Evolutionary conservation across 495 filamentous ascomycete genomes (phyloP), one percentile per base, ranked within the genome.

Genomic region (Poronia punctata): DNA sequence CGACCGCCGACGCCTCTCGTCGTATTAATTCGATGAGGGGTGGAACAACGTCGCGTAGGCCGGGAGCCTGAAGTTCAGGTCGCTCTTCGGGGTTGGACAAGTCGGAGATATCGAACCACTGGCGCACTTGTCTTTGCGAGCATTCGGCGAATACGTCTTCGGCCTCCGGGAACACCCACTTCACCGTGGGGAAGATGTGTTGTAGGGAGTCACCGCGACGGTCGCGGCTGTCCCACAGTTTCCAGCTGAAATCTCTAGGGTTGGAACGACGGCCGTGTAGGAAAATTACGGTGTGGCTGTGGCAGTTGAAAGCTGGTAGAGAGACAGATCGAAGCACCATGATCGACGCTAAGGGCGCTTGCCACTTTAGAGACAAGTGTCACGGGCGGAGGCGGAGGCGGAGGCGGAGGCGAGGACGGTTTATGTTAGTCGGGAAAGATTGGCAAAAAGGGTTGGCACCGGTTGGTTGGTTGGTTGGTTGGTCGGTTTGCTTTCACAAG

Each of bases 71-170:
- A 2, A 70, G n/a, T 0, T 74, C 56, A 14, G 53, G 49, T 22
- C 51, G 51, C 16, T 51, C 44, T 1, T 12, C 10, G 1, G 39
- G 45, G 5, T 43, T 7, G 16, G 36, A 34, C 0, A 68, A 40
- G 0, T 60, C 60, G 41, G 53, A 67, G 28, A 65, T 62, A 42
- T 77, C 72, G 45, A 69, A 75, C 73, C 73, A 77, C 54, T 77
- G 66, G 33, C 60, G 55, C 26, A 69, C 65, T 7, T 52, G 33
- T 0, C 41, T 47, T n/a, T 67, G 60, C 26, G 57, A 59, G 3
- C 53, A 43, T 1, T 48, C 54, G 1, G 68, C 54, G 6, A 57
- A 56, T 1, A 65, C 58, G 20, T 62, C 57, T 3, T 41, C 35
- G 1, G 72, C 65, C 1, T 62, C 65, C 0, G 68, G 72, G 43